Conservation (phyloP, 2,329 filamentous ascomycete genomes). For the Xylaria sp. region DNA sequence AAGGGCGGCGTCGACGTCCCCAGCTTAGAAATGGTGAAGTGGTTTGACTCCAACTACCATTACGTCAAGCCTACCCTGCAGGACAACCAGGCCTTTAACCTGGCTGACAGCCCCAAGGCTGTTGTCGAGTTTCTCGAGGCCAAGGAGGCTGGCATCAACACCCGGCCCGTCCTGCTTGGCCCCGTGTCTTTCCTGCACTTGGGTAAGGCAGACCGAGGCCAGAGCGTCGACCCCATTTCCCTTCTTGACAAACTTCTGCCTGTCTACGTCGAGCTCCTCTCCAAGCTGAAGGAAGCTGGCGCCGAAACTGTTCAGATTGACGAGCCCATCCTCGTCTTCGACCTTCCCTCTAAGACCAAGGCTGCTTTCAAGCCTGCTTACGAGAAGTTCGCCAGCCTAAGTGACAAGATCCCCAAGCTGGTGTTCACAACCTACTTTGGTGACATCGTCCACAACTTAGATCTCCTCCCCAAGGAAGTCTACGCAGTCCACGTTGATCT, state of each 20-base stretch:
- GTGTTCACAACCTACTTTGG: conserved; percentile 98
- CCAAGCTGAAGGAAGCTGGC: conserved; percentile 93
- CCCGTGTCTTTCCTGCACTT: conserved; percentile 97
- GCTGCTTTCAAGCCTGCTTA: conserved; percentile 97
- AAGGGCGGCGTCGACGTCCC: conserved; percentile 93
- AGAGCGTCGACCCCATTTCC: conserved; percentile 89
- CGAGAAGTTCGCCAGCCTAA: conserved; percentile 79
- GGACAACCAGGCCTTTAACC: conserved; percentile 95
- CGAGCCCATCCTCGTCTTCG: conserved; percentile 95
- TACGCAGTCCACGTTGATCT: conserved; percentile 93
- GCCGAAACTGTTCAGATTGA: conserved; percentile 98
- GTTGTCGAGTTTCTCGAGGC: conserved; percentile 94
- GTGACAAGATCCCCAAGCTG: conserved; percentile 81
- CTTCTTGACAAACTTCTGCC: conserved; percentile 92
- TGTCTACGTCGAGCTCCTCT: conserved; percentile 89
- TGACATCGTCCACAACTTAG: conserved; percentile 98
- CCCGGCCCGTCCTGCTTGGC: conserved; percentile 91
- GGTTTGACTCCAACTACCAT: conserved; percentile 99
- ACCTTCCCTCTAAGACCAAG: conserved; percentile 88
- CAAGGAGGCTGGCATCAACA: conserved; percentile 92
- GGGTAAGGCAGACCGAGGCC: conserved; percentile 96
- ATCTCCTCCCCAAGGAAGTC: conserved; percentile 77
- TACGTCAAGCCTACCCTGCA: conserved; percentile 99
- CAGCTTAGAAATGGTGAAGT: conserved; percentile 98
- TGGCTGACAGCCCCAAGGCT: conserved; percentile 85